Evolutionary conservation across 1,139 yeast species (phyloP), one percentile per base, ranked within the genome.

Genomic region (Kodamaea ohmeri): DNA sequence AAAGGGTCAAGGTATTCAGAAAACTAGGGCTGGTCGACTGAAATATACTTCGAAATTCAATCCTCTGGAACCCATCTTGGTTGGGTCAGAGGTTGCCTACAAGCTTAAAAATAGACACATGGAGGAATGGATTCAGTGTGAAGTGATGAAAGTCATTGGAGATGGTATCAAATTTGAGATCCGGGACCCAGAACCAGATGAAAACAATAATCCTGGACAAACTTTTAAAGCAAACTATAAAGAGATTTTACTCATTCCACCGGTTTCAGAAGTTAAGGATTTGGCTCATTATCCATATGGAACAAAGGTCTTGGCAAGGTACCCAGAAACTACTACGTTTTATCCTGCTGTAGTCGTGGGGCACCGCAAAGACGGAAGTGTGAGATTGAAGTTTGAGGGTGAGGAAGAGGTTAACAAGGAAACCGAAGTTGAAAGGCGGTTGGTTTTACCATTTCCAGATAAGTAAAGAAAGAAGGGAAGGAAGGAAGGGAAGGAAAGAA

Each of bases 51-150:
- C 75, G 12, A 65, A 66, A 36, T 76, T 62, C 55, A 82, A 82
- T 50, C 79, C 85, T 0, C 71, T 73, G 33, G 84, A 76, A 33
- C 81, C 85, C 0, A 70, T 84, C 3, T 49, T 58, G 3, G 66
- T 85, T 2, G 92, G 94, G 1, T 76, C 92, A 0, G 95, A 87
- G 49, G 97, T 92, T 1, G 98, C 97, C 0, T 92, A 83, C 63
- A 80, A 83, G 54, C 75, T 90, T 14, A 75, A 75, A 43, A 77
- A 76, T 48, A 73, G 83, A 27, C 85, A 79, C 35, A 61, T 70
- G 6, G 94, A 86, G 37, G 98, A 92, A 55, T 94, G 99, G 99
- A 89, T 94, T 50, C 96, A 89, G 58, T 94, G 98, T 65, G 90
- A 85, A 51, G 95, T 92, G 17, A 77, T 83, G 35, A 79, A 78